Conservation (phyloP, 2,329 filamentous ascomycete species). For the Colletotrichum tropicicola region DNA sequence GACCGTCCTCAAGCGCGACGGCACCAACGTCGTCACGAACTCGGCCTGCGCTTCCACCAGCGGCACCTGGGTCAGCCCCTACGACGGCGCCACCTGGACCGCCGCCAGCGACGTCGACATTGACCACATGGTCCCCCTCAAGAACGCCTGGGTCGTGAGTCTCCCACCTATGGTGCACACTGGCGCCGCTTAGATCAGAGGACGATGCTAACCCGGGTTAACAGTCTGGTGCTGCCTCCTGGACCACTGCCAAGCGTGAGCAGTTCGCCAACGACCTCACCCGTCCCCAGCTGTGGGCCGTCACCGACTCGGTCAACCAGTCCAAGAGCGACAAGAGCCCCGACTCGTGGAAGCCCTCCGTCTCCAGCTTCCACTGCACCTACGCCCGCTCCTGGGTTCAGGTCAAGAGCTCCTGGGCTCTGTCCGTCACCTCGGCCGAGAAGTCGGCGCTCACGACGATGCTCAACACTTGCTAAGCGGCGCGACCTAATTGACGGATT, state of each 20-base stretch:
- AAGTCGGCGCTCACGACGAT: constrained; percentile 73
- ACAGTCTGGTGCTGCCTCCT: constrained; percentile 74
- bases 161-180: not conserved
- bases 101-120: constrained; percentile 78
- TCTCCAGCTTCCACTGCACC: constrained; percentile 76
- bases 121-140: constrained; percentile 84
- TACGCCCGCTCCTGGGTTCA: constrained; percentile 81
- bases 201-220: constrained; percentile 2
- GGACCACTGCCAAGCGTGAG: constrained; percentile 74
- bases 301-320: constrained; percentile 81
- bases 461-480: constrained; percentile 67
- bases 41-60: constrained; percentile 69
- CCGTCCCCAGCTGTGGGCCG: constrained; percentile 80
- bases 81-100: constrained; percentile 78
- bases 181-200: not conserved
- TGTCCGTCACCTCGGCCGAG: constrained; percentile 77
- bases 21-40: constrained; percentile 67
- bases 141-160: constrained; percentile 79
- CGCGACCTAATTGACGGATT: not conserved
- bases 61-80: constrained; percentile 77
- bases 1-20: constrained; percentile 78
- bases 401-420: constrained; percentile 77
- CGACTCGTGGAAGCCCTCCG: constrained; percentile 79
- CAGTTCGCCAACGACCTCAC: constrained; percentile 81
- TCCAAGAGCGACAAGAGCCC: constrained; percentile 78